Evolutionary conservation across 1,139 yeast species (phyloP).

Genomic region (Yamadazyma triangularis): DNA sequence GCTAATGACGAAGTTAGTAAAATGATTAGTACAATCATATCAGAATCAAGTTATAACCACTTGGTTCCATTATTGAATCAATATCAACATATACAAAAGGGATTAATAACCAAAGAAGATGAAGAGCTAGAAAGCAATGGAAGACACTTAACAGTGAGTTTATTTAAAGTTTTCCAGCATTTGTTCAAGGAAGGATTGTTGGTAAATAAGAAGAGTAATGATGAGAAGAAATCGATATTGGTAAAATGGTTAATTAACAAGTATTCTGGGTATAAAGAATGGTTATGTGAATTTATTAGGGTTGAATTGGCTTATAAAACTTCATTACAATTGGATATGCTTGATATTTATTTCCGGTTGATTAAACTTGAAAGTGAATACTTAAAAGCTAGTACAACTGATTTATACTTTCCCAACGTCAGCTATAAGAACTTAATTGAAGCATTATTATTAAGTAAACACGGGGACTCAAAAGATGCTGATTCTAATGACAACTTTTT

Average conservation of each 20-base stretch:
- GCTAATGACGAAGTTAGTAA: conserved; percentile 26
- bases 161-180: conserved; percentile 55
- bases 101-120: conserved; percentile 16
- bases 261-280: conserved; percentile 52
- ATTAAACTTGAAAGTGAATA: conserved; percentile 55
- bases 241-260: conserved; percentile 61
- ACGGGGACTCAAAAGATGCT: conserved; percentile 35
- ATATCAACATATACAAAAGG: conserved; percentile 22
- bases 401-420: conserved; percentile 58
- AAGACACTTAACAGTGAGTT: conserved; percentile 48
- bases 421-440: conserved; percentile 48
- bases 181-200: conserved; percentile 50
- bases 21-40: conserved; percentile 26
- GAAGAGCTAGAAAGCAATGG: conserved; percentile 27
- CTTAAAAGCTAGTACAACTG: conserved; percentile 44
- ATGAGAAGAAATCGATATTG: conserved; percentile 44
- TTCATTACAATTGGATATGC: conserved; percentile 54
- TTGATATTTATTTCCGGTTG: conserved; percentile 61
- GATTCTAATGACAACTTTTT: conserved; percentile 51
- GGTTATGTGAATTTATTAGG: conserved; percentile 37
- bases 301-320: conserved; percentile 30
- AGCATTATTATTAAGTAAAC: conserved; percentile 38
- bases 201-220: conserved; percentile 29
- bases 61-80: conserved; percentile 42
- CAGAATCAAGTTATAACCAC: conserved; percentile 44